phyloP scores from a whole-genome alignment of 768 basidiomycete species.

The Sporobolomyces roseus region DNA sequence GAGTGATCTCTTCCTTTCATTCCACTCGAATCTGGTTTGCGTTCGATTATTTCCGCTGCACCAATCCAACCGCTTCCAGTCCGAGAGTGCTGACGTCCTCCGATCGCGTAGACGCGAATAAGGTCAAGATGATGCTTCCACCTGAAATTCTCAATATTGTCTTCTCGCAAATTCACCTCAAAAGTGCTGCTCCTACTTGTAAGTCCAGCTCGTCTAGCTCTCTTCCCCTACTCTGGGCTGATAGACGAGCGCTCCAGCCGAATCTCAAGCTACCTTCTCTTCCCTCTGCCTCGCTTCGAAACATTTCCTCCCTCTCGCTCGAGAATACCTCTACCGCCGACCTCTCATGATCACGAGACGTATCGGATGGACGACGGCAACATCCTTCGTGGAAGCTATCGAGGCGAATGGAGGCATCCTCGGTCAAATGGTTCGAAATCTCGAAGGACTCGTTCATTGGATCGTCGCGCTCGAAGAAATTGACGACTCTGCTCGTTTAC shows the following conservation, averaged over 20 bases:
- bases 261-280: neutral
- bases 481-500: too few relatives aligned
- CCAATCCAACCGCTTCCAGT: too few relatives aligned
- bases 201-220: too few relatives aligned
- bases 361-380: neutral
- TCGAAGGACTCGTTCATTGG: conserved; percentile 2
- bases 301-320: conserved; percentile 5
- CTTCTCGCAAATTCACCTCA: neutral
- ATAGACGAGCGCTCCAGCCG: neutral
- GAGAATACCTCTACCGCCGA: neutral
- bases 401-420: too few relatives aligned
- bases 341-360: neutral
- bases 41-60: too few relatives aligned
- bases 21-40: too few relatives aligned
- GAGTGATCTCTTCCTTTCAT: too few relatives aligned
- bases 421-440: neutral
- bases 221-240: neutral
- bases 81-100: too few relatives aligned
- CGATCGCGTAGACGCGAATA: too few relatives aligned
- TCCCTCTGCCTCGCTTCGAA: neutral
- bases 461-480: neutral
- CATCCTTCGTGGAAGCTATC: too few relatives aligned
- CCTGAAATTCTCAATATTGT: neutral
- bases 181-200: neutral
- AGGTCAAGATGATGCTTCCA: neutral